Evolutionary conservation across 805 yeast genomes (phyloP).

Genomic region (Wickerhamomyces subpelliculosus): DNA sequence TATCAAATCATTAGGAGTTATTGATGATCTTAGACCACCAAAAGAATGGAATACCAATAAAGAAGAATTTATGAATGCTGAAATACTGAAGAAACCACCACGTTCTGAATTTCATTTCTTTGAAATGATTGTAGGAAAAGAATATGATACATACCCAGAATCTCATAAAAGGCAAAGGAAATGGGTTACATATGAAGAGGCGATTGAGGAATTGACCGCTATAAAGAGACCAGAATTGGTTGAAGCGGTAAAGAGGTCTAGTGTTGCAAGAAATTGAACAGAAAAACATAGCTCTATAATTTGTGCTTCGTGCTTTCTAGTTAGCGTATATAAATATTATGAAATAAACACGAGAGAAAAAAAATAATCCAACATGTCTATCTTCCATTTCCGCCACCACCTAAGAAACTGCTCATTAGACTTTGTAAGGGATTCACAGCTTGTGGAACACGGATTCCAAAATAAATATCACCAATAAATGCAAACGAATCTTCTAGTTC

Average conservation of each 20-base stretch:
- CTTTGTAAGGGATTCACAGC: conserved; percentile 56
- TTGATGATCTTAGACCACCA: conserved; percentile 53
- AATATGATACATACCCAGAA: conserved; percentile 76
- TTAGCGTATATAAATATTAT: too few relatives aligned
- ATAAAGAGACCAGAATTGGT: conserved; percentile 63
- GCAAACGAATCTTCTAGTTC: conserved; percentile 41
- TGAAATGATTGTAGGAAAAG: conserved; percentile 57
- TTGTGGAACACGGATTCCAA: conserved; percentile 46
- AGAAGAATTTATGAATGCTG: conserved; percentile 17
- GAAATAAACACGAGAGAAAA: too few relatives aligned
- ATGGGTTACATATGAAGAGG: conserved; percentile 71
- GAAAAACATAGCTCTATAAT: too few relatives aligned
- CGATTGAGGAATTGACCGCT: conserved; percentile 48
- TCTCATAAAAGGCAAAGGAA: conserved; percentile 47
- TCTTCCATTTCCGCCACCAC: conserved; percentile 23
- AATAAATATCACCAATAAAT: conserved; percentile 55
- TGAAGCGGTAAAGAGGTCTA: conserved; percentile 53
- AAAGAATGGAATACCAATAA: conserved; percentile 32
- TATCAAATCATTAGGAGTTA: conserved; percentile 48
- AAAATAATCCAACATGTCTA: too few relatives aligned
- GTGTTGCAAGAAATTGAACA: conserved; percentile 25
- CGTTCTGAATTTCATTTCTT: conserved; percentile 84
- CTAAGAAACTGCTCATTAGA: conserved; percentile 68
- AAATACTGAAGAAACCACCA: conserved; percentile 43
- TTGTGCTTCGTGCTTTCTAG: too few relatives aligned